Conservation (phyloP, 148 eudicot species). For the Limonium bicolor region DNA sequence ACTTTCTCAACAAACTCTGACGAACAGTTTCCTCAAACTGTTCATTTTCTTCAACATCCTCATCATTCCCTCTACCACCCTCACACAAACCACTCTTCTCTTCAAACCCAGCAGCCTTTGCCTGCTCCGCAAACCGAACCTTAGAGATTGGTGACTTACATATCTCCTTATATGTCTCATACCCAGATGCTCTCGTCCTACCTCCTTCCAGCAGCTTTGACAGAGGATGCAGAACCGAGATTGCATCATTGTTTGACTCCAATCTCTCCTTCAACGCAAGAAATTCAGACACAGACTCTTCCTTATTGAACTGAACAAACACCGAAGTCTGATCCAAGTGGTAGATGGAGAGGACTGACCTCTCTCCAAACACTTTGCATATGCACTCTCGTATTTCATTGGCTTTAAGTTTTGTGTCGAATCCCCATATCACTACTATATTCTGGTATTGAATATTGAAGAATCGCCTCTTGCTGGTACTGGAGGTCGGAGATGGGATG, state of each 20-base stretch:
- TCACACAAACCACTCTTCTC: slow-evolving; percentile 22
- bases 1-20: not conserved
- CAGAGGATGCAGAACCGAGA: slow-evolving; percentile 68
- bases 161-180: slow-evolving; percentile 60
- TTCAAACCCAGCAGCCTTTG: slow-evolving; percentile 36
- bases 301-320: slow-evolving; percentile 58
- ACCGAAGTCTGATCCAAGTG: slow-evolving; percentile 67
- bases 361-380: slow-evolving; percentile 46
- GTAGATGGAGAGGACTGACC: slow-evolving; percentile 43
- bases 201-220: slow-evolving; percentile 67
- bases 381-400: slow-evolving; percentile 44
- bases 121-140: slow-evolving; percentile 55
- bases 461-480: slow-evolving; percentile 13
- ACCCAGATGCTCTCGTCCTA: slow-evolving; percentile 48
- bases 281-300: slow-evolving; percentile 40
- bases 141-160: slow-evolving; percentile 65
- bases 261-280: slow-evolving; percentile 45
- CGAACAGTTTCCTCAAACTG: not conserved
- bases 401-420: slow-evolving; percentile 38
- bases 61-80: not conserved
- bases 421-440: slow-evolving; percentile 67
- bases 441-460: slow-evolving; percentile 29
- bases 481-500: slow-evolving; percentile 18
- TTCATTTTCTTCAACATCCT: slow-evolving; percentile 1
- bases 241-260: slow-evolving; percentile 37